phyloP scores from a whole-genome alignment of 2,329 filamentous ascomycete genomes.

The Nothopassalora personata region DNA sequence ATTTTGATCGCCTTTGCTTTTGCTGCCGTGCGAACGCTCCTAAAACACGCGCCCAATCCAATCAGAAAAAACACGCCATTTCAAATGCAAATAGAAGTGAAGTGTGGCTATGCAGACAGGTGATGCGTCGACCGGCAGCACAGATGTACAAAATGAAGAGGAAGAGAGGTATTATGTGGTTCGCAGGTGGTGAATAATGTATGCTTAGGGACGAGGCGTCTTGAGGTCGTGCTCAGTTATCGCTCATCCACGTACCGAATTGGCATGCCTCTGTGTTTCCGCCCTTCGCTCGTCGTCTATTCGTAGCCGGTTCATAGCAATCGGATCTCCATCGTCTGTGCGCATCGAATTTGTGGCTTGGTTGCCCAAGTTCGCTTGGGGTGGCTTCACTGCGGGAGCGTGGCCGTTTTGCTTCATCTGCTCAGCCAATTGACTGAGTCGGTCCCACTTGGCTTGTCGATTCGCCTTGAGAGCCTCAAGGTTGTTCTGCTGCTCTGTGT shows the following conservation, averaged over 20 bases:
- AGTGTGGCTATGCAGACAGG: conserved; percentile 14
- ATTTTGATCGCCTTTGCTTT: conserved; percentile 19
- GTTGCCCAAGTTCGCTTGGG: conserved; percentile 32
- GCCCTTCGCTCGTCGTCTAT: conserved; percentile 71
- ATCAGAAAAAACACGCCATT: conserved; percentile 22
- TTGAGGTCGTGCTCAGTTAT: conserved; percentile 16
- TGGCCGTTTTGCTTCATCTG: conserved; percentile 30
- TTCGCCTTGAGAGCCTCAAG: conserved; percentile 77
- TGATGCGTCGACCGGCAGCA: conserved; percentile 1
- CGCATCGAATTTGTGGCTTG: conserved; percentile 35
- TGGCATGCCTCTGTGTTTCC: conserved; percentile 26
- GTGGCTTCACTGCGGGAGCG: conserved; percentile 22
- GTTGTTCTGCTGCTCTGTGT: conserved; percentile 92
- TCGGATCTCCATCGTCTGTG: conserved; percentile 70
- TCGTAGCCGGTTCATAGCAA: conserved; percentile 79
- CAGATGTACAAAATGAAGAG: conserved; percentile 12
- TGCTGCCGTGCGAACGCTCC: conserved; percentile 22
- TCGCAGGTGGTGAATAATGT: conserved; percentile 4
- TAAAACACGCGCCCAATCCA: conserved; percentile 18
- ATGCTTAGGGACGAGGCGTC: conserved; percentile 19
- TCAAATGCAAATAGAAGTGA: conserved; percentile 7
- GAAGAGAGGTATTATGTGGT: conserved; percentile 10
- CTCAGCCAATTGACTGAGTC: conserved; percentile 73
- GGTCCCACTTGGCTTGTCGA: conserved; percentile 84
- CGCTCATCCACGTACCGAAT: conserved; percentile 34